Evolutionary conservation across 257 asterid species (phyloP), one percentile per base, ranked within the genome.

Genomic region (Solanum ossicruentum): DNA sequence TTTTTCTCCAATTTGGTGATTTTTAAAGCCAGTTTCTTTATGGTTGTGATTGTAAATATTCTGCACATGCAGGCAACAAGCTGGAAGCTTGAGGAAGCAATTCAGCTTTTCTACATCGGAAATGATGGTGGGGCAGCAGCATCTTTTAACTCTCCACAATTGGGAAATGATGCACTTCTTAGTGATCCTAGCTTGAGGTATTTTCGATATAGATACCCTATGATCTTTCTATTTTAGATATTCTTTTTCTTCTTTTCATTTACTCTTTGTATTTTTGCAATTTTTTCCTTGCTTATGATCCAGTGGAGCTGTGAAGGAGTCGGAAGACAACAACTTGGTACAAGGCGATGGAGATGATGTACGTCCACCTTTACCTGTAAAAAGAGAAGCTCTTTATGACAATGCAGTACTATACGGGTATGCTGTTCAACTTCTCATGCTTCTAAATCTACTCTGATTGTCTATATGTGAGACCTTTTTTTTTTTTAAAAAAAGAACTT

Each of bases 11-110:
- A 28, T 26, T 78, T 52, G 83, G 65, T 52, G 28, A 52, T 52
- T 78, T 49, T 52, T 52, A 52, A 65, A 26, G 83, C 65, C 83
- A 78, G 65, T 52, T 78, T 15, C 26, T 78, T 16, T 26, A 52
- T 26, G 83, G 28, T 2, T 26, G 49, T 2, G 65, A 78, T 52
- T 78, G 49, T 17, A 78, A 26, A 52, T 78, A 26, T 78, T 52
- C 26, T 78, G 61, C 82, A 58, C 67, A 80, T 45, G 58, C 92
- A 97, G 99, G 99, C 99, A 88, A 94, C 99, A 85, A 90, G 93
- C 89, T 97, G 99, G 99, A 92, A 92, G 88, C 98, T 97, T 78
- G 99, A 97, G 66, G 99, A 97, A 87, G 99, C 99, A 88, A 90
- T 97, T 89, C 99, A 97, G 88, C 98, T 97, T 84, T 97, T 91